Conservation (phyloP, 2,329 filamentous ascomycete species). For the Cladosporium halotolerans region DNA sequence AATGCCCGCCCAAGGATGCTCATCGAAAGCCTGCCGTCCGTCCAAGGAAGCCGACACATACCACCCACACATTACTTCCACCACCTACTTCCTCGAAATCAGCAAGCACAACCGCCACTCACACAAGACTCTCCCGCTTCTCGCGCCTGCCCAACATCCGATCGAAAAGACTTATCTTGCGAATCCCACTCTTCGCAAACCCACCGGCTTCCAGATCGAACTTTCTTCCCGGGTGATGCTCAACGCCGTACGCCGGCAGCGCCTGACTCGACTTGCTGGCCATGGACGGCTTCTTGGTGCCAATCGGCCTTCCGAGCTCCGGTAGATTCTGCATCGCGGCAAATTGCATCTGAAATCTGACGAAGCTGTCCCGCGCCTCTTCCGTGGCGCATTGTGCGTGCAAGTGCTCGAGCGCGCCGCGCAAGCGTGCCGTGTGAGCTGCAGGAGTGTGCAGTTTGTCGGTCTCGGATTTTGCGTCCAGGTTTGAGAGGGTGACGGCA, state of each 20-base stretch:
- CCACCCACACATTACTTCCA: conserved; percentile 6
- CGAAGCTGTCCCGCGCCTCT: conserved; percentile 25
- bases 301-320: conserved; percentile 19
- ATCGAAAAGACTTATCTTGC: conserved; percentile 30
- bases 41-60: not conserved
- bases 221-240: not conserved
- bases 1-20: no score
- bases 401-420: conserved; percentile 25
- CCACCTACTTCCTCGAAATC: conserved; percentile 1
- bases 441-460: conserved; percentile 27
- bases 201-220: not conserved
- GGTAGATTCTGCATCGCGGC: conserved; percentile 17
- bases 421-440: conserved; percentile 23
- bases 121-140: conserved; percentile 14
- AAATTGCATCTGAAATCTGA: conserved; percentile 26
- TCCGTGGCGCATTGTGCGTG: conserved; percentile 23
- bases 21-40: no score
- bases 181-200: conserved; percentile 1
- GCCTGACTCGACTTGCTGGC: not conserved
- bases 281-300: conserved; percentile 3
- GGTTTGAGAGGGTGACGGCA: conserved; percentile 18
- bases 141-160: conserved; percentile 27
- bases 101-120: not conserved
- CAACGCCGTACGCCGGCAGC: not conserved
- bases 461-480: conserved; percentile 15